phyloP scores from a whole-genome alignment of 805 yeast genomes.

The Ogataea parapolymorpha region DNA sequence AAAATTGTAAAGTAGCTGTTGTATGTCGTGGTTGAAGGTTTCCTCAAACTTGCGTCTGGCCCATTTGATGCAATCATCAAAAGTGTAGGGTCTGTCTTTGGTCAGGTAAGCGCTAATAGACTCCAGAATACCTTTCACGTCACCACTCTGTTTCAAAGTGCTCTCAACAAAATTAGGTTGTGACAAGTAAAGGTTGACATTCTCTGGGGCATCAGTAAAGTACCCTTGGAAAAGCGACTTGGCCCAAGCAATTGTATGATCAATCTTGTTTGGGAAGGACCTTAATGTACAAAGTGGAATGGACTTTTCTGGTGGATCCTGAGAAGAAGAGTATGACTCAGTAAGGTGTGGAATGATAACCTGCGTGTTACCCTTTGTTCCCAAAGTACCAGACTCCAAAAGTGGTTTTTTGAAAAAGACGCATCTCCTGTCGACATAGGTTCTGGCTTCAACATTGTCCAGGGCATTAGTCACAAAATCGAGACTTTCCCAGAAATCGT shows the following conservation, averaged over 20 bases:
- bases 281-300: slow-evolving; percentile 96
- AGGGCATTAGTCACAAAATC: slow-evolving; percentile 95
- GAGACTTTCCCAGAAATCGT: slow-evolving; percentile 76
- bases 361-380: slow-evolving; percentile 98
- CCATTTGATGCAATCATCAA: slow-evolving; percentile 95
- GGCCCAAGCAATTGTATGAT: slow-evolving; percentile 99
- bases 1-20: slow-evolving; percentile 89
- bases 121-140: slow-evolving; percentile 81
- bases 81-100: slow-evolving; percentile 77
- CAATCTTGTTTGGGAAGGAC: slow-evolving; percentile 97
- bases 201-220: slow-evolving; percentile 87
- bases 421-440: slow-evolving; percentile 96
- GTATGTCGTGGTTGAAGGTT: slow-evolving; percentile 80
- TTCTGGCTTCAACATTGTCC: slow-evolving; percentile 97
- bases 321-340: slow-evolving; percentile 93
- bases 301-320: slow-evolving; percentile 97
- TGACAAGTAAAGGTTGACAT: slow-evolving; percentile 83
- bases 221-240: slow-evolving; percentile 90
- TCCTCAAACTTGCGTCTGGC: slow-evolving; percentile 86
- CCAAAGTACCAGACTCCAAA: slow-evolving; percentile 94
- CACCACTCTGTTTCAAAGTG: slow-evolving; percentile 87
- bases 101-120: slow-evolving; percentile 69
- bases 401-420: slow-evolving; percentile 87
- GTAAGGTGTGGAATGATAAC: slow-evolving; percentile 91
- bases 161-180: slow-evolving; percentile 93